These are phyloP conservation scores for Magnusiomyces clavatus DNA, from an alignment of 1,139 yeast species.

Conservation along the genomic window DNA sequence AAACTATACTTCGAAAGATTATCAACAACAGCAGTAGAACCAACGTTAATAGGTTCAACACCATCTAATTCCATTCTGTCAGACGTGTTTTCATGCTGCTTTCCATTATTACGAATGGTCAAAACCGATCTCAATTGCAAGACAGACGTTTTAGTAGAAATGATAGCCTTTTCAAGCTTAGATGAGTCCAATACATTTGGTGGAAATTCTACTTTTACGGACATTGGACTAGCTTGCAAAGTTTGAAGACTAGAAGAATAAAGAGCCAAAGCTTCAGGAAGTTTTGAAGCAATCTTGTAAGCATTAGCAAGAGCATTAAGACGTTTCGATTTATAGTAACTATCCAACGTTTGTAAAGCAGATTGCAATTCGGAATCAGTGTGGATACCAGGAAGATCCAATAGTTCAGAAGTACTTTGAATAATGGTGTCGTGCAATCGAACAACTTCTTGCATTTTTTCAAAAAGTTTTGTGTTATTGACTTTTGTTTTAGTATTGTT, in stretches of 20 bases:
- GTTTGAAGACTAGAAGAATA: constrained; percentile 34
- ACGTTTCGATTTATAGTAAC: constrained; percentile 43
- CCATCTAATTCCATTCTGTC: constrained; percentile 3
- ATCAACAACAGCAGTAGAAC: constrained; percentile 38
- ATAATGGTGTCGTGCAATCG: constrained; percentile 46
- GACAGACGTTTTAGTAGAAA: not conserved
- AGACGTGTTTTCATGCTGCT: not conserved
- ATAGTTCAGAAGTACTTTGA: constrained; percentile 46
- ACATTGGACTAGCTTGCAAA: constrained; percentile 16
- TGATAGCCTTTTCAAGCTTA: not conserved
- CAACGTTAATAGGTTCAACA: not conserved
- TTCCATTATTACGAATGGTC: not conserved
- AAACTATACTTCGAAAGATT: constrained; percentile 39
- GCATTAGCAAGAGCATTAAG: constrained; percentile 42
- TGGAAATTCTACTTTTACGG: constrained; percentile 24
- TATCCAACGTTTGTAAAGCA: constrained; percentile 45
- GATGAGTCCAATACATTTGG: constrained; percentile 26
- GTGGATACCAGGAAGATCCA: constrained; percentile 85
- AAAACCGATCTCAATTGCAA: constrained; percentile 10
- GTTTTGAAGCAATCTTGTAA: constrained; percentile 41
- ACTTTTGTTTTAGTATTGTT: constrained; percentile 18
- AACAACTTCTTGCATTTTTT: constrained; percentile 39
- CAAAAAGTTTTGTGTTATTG: constrained; percentile 20
- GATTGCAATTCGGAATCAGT: constrained; percentile 63
- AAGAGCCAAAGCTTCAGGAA: constrained; percentile 50